A percentile compares a stretch with the other conserved stretches of the same genome.
phyloP scores from a whole-genome alignment of 495 filamentous ascomycete species.

The Margaritispora aquatica region DNA sequence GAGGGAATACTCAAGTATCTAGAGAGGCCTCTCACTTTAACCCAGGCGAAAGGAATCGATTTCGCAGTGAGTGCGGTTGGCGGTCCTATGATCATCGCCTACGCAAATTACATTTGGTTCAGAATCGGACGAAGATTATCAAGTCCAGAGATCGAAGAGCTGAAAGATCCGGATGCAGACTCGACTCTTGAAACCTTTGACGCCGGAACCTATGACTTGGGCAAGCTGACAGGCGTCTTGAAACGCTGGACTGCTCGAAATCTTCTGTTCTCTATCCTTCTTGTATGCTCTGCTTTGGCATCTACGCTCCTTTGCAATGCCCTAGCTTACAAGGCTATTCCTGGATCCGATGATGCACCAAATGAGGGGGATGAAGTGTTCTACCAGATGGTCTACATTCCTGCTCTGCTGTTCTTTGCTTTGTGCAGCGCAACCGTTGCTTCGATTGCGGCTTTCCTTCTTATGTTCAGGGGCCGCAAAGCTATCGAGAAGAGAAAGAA shows the following conservation, averaged over 20 bases:
- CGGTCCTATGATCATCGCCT: neutral
- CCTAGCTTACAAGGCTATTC: neutral
- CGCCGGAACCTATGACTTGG: neutral
- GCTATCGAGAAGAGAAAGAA: neutral
- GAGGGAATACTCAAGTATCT: neutral
- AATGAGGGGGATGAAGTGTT: neutral
- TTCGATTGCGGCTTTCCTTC: neutral
- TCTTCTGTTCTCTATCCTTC: neutral
- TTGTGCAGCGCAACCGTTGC: neutral
- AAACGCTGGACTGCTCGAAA: neutral
- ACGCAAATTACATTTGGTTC: neutral
- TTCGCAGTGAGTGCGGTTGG: neutral
- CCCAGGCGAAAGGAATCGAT: slow-evolving; percentile 1
- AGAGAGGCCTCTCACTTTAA: neutral
- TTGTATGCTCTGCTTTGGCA: neutral
- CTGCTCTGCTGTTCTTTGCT: neutral
- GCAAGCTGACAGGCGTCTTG: neutral
- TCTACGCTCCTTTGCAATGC: neutral
- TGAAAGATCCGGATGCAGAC: neutral
- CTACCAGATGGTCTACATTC: slow-evolving; percentile 1
- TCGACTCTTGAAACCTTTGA: neutral
- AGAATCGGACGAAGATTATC: neutral
- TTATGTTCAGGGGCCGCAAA: neutral
- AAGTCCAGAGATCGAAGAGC: neutral
- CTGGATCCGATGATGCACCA: neutral